Percentiles rank a stretch among this genome's conserved stretches.
phyloP scores from a whole-genome alignment of 345 rosid species.

The Reutealis trisperma region DNA sequence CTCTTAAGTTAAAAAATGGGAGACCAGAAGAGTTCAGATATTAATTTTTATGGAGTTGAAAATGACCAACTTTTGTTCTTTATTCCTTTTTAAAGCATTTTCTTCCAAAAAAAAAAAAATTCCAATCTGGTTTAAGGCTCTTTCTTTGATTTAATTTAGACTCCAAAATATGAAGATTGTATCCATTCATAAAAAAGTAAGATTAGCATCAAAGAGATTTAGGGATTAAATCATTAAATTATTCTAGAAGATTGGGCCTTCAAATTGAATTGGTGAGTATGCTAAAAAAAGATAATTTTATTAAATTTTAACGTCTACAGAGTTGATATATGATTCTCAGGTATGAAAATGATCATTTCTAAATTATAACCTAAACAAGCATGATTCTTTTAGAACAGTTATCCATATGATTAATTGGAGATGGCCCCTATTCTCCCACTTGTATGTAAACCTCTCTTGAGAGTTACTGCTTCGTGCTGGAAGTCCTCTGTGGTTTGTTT shows the following conservation, averaged over 20 bases:
- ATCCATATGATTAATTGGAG: background rate
- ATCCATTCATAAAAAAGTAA: background rate
- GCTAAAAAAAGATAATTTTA: background rate
- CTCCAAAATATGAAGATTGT: background rate
- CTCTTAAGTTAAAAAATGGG: background rate
- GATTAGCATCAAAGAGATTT: background rate
- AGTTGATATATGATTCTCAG: background rate
- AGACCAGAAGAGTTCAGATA: background rate
- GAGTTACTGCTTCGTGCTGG: background rate
- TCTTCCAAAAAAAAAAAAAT: background rate
- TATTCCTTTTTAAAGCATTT: background rate
- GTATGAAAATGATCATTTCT: background rate
- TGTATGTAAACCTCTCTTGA: background rate
- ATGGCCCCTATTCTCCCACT: background rate
- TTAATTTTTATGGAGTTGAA: background rate
- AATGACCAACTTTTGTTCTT: background rate
- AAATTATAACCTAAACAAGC: background rate
- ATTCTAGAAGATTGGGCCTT: background rate
- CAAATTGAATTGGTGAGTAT: background rate
- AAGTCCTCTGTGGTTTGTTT: constrained; percentile 5
- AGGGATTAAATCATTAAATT: background rate
- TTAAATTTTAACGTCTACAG: background rate
- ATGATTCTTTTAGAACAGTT: background rate
- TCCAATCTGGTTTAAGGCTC: background rate
- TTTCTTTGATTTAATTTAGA: background rate